phyloP scores from a whole-genome alignment of 768 basidiomycete species.

The Agaricus blazei region DNA sequence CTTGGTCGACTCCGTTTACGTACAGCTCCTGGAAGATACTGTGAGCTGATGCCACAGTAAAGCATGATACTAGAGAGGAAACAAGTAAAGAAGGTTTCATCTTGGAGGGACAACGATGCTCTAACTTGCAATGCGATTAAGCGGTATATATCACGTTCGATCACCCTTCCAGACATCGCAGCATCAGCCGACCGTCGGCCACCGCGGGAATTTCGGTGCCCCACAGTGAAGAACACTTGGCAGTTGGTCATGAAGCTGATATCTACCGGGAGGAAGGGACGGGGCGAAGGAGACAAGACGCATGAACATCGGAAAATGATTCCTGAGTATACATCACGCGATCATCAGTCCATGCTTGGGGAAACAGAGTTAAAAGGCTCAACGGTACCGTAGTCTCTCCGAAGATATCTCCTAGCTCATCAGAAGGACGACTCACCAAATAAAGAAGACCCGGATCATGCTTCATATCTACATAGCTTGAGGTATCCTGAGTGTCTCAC shows the following conservation, averaged over 20 bases:
- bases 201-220: not conserved
- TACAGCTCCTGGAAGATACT: conserved; percentile 52
- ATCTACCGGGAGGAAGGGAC: not conserved
- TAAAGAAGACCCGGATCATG: too few species aligned
- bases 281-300: not conserved
- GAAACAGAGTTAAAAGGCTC: too few species aligned
- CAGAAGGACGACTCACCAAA: too few species aligned
- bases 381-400: conserved; percentile 4
- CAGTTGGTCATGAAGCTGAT: not conserved
- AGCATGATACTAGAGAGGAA: conserved; percentile 23
- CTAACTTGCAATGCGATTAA: not conserved
- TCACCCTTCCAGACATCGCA: not conserved
- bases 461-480: too few species aligned
- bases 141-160: not conserved
- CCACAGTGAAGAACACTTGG: not conserved
- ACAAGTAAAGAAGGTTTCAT: conserved; percentile 22
- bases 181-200: not conserved
- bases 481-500: too few species aligned
- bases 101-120: not conserved
- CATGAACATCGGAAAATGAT: conserved; percentile 1
- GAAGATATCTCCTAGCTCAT: not conserved
- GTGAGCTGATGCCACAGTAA: conserved; percentile 36
- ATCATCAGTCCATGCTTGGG: not conserved
- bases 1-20: conserved; percentile 46
- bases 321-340: not conserved